phyloP scores from a whole-genome alignment of 768 basidiomycete genomes.

The Collybia sp. region DNA sequence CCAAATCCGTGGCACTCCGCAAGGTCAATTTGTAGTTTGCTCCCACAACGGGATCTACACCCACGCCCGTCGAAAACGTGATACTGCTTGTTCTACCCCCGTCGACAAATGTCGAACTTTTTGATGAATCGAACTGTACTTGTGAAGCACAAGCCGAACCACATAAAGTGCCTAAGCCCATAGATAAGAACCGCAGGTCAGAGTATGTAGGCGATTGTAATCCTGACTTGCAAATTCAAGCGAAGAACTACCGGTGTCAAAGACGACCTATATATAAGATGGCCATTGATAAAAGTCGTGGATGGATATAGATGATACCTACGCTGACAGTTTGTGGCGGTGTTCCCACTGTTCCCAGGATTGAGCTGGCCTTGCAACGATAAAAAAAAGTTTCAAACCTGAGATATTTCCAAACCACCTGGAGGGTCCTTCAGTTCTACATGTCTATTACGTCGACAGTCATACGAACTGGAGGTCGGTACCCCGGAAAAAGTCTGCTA shows the following conservation, averaged over 20 bases:
- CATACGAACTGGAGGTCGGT: conserved; percentile 50
- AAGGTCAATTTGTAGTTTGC: conserved; percentile 42
- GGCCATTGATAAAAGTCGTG: neutral
- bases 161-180: conserved; percentile 37
- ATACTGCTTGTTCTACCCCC: conserved; percentile 35
- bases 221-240: conserved; percentile 44
- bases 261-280: conserved; percentile 37
- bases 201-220: neutral
- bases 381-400: conserved; percentile 17
- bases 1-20: conserved; percentile 41
- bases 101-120: conserved; percentile 49
- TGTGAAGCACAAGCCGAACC: conserved; percentile 37
- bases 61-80: conserved; percentile 50
- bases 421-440: conserved; percentile 1
- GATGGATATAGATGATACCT: conserved; percentile 5
- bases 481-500: conserved; percentile 49
- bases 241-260: conserved; percentile 50
- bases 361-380: neutral
- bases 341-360: conserved; percentile 36
- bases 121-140: conserved; percentile 39
- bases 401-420: conserved; percentile 53
- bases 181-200: neutral
- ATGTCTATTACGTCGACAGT: conserved; percentile 1
- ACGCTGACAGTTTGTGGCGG: conserved; percentile 44
- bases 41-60: conserved; percentile 49